Base-by-base conservation (phyloP, 257 asterid genomes). In the Jacaranda mimosifolia region DNA sequence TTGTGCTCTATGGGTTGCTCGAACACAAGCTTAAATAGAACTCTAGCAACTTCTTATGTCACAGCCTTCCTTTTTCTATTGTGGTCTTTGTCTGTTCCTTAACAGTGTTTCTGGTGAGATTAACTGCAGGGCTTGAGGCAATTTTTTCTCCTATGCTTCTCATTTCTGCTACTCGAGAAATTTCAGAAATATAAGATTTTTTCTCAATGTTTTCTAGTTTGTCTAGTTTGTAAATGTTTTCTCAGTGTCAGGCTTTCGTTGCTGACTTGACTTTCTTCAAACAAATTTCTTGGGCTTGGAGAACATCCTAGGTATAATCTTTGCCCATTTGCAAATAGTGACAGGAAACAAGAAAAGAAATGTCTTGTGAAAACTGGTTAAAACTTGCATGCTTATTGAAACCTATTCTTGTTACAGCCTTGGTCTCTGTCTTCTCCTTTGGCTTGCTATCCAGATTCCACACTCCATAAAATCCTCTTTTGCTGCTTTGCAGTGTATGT, bases 401-500 rank as follows among this genome's bases (percentile, higher is more conserved):
- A 17, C 12, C 14, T 72, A 7, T 43, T 17, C 18, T 26, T 26
- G 32, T 26, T 26, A 26, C 32, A 26, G 32, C 15, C 56, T 12
- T n/a, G 40, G 65, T 66, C 6, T 17, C 15, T 35, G 36, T 46
- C 9, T 38, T 9, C 12, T 11, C 38, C 13, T 13, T n/a, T 26
- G 5, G 26, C 18, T 26, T 21, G 13, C 0, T 35, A 19, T 67
- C 19, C 13, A 10, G 42, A 59, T 13, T 32, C n/a, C 42, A 59
- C 7, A 48, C 5, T 75, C 5, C 40, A 12, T 38, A n/a, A 49
- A 9, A 26, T 73, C 68, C 68, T 32, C 60, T 65, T 57, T 66
- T 80, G 43, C 38, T 73, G 74, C 7, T 63, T 77, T 86, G 77
- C 90, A 93, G 97, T 93, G 97, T 60, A 77, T 91, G 93, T 93